Percentiles rank a stretch among this genome's conserved stretches.
Evolutionary conservation across 2,329 filamentous ascomycete genomes (phyloP).

Genomic region (Scedosporium aurantiacum): DNA sequence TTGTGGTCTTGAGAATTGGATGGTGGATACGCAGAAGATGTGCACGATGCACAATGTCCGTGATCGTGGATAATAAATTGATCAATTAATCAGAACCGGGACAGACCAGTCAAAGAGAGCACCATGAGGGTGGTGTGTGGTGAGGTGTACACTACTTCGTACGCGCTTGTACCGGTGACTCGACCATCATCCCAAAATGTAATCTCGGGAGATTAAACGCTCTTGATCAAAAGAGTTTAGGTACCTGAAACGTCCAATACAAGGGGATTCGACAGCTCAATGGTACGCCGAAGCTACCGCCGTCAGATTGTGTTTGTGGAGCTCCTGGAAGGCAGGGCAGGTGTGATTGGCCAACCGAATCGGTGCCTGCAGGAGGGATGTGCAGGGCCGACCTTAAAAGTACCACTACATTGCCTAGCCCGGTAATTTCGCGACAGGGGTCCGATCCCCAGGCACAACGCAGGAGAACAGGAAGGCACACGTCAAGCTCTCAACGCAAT

Average conservation of each 20-base stretch:
- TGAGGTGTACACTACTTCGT: no score
- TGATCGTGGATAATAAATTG: no score
- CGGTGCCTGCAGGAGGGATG: neutral
- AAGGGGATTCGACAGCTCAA: neutral
- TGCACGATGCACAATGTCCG: no score
- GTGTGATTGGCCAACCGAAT: neutral
- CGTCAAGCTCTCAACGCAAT: neutral
- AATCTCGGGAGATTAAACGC: conserved; percentile 1
- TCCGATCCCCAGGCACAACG: neutral
- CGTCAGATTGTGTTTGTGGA: neutral
- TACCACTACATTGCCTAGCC: neutral
- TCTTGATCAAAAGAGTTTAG: neutral
- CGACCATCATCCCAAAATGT: neutral
- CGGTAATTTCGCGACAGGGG: neutral
- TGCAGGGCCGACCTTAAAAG: neutral
- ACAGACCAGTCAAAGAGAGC: no score
- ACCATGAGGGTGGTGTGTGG: no score
- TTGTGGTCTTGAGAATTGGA: no score
- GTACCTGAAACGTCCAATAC: neutral
- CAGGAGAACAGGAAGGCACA: neutral
- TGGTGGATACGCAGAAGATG: no score
- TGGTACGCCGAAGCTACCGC: neutral
- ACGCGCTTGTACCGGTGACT: neutral
- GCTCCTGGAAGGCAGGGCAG: neutral
- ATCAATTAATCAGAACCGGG: no score